These are phyloP conservation scores for Yarrowia bubula DNA, from an alignment of 805 yeast genomes.

Conservation along the genomic window DNA sequence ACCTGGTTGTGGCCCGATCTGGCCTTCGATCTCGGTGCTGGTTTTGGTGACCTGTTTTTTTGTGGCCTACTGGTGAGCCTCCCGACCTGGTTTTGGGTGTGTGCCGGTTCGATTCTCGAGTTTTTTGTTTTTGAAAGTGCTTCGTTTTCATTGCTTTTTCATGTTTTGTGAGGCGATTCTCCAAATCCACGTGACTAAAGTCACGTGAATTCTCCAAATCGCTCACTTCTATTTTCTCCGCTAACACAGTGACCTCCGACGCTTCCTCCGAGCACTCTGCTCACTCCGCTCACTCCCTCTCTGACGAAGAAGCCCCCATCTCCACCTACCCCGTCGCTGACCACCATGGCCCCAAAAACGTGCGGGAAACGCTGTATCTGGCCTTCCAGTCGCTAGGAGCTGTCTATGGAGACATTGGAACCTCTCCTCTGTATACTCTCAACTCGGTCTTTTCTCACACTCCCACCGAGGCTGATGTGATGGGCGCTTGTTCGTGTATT, in stretches of 20 bases:
- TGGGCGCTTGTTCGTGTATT: slow-evolving; percentile 35
- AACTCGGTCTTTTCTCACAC: not conserved
- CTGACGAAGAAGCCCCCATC: slow-evolving; percentile 11
- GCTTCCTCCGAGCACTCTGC: not conserved
- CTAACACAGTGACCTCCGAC: not conserved
- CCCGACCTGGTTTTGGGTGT: no score
- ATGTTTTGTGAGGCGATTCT: no score
- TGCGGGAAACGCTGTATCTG: slow-evolving; percentile 30
- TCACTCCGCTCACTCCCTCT: not conserved
- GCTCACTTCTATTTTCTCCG: not conserved
- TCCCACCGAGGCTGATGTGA: not conserved
- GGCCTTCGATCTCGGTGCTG: no score
- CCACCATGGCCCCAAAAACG: not conserved
- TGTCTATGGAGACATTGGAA: slow-evolving; percentile 48
- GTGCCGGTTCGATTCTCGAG: no score
- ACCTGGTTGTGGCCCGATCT: no score
- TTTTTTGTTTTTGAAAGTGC: no score
- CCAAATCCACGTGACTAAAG: not conserved
- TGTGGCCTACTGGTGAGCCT: no score
- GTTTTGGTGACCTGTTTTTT: no score
- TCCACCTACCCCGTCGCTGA: slow-evolving; percentile 3
- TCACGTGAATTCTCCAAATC: not conserved
- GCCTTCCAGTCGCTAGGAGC: slow-evolving; percentile 54
- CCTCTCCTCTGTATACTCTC: slow-evolving; percentile 16
- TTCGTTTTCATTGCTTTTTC: no score